Percentiles rank a stretch among this genome's conserved stretches.
phyloP scores from a whole-genome alignment of 1,284 basidiomycete species.

The Agaricales sp. region DNA sequence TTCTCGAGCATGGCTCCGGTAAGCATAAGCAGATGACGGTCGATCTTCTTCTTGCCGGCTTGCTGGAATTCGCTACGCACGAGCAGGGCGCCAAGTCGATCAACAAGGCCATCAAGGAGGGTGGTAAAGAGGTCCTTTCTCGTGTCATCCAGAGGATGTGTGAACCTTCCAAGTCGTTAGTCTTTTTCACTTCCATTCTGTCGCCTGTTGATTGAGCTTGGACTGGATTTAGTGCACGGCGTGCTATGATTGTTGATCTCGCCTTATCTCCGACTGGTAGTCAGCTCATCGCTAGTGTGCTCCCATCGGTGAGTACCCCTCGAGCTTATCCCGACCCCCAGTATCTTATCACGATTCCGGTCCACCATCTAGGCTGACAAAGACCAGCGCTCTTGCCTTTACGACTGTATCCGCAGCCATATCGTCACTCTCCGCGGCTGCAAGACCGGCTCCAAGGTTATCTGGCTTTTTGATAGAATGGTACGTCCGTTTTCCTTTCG shows the following conservation, averaged over 20 bases:
- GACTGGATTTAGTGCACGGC: constrained; percentile 40
- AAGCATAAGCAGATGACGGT: constrained; percentile 63
- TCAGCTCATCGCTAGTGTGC: constrained; percentile 68
- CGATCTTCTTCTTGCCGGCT: constrained; percentile 57
- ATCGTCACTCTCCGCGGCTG: constrained; percentile 78
- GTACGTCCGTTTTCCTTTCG: constrained; percentile 16
- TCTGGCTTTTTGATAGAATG: constrained; percentile 71
- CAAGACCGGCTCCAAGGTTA: constrained; percentile 80
- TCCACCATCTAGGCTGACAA: constrained; percentile 55
- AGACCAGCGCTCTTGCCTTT: constrained; percentile 65
- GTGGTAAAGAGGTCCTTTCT: constrained; percentile 61
- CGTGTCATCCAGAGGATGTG: constrained; percentile 69
- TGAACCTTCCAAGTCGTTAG: constrained; percentile 67
- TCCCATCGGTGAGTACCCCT: constrained; percentile 47
- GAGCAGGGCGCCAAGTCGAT: constrained; percentile 78
- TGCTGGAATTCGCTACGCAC: constrained; percentile 67
- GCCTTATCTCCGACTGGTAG: constrained; percentile 75
- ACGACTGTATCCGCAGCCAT: constrained; percentile 75
- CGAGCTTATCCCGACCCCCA: too few relatives aligned
- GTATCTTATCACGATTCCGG: constrained; percentile 5
- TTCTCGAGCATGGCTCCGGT: constrained; percentile 70
- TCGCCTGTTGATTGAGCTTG: constrained; percentile 9
- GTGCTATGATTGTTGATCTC: constrained; percentile 74
- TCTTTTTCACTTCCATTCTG: constrained; percentile 4
- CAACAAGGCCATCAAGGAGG: constrained; percentile 75